These are phyloP conservation scores for Trichoderma pleuroti DNA, from an alignment of 2,329 filamentous ascomycete species.

Conservation along the genomic window DNA sequence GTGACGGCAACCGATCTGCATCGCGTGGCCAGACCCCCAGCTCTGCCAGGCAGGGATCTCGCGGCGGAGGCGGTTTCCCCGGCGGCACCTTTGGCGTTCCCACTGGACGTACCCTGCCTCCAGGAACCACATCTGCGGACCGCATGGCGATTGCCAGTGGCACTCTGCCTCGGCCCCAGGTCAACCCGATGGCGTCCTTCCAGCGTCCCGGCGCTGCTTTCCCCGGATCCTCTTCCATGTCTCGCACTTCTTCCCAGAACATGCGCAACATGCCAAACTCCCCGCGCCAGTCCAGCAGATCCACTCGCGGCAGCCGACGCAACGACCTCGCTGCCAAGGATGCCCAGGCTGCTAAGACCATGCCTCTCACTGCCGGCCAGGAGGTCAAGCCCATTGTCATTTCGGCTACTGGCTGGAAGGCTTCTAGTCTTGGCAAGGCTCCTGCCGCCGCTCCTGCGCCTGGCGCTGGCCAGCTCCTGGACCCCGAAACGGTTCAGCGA, in stretches of 20 bases:
- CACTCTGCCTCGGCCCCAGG: slow-evolving; percentile 43
- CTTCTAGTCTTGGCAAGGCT: slow-evolving; percentile 60
- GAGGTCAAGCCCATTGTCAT: slow-evolving; percentile 76
- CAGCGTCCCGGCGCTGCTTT: slow-evolving; percentile 55
- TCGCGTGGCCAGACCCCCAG: slow-evolving; percentile 55
- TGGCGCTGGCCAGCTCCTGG: slow-evolving; percentile 55
- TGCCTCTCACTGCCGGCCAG: slow-evolving; percentile 83
- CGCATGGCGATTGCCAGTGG: slow-evolving; percentile 66
- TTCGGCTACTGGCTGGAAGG: slow-evolving; percentile 83
- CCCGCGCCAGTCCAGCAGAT: slow-evolving; percentile 63
- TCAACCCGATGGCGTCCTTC: slow-evolving; percentile 42
- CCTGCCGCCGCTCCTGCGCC: slow-evolving; percentile 28
- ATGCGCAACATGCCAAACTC: slow-evolving; percentile 67
- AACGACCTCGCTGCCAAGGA: slow-evolving; percentile 57
- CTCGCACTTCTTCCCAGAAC: slow-evolving; percentile 60
- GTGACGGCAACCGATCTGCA: slow-evolving; percentile 60
- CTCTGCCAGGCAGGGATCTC: slow-evolving; percentile 49
- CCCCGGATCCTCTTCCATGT: slow-evolving; percentile 60
- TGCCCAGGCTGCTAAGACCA: slow-evolving; percentile 72
- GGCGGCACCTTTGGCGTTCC: slow-evolving; percentile 69
- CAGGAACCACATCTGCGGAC: slow-evolving; percentile 73
- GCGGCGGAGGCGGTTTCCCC: slow-evolving; percentile 48
- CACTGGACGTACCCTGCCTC: slow-evolving; percentile 57
- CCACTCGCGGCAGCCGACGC: slow-evolving; percentile 62
- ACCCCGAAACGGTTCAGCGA: slow-evolving; percentile 90